These are phyloP conservation scores for Micractinium conductrix DNA, from an alignment of 139 green algal genomes.

Conservation along the genomic window DNA sequence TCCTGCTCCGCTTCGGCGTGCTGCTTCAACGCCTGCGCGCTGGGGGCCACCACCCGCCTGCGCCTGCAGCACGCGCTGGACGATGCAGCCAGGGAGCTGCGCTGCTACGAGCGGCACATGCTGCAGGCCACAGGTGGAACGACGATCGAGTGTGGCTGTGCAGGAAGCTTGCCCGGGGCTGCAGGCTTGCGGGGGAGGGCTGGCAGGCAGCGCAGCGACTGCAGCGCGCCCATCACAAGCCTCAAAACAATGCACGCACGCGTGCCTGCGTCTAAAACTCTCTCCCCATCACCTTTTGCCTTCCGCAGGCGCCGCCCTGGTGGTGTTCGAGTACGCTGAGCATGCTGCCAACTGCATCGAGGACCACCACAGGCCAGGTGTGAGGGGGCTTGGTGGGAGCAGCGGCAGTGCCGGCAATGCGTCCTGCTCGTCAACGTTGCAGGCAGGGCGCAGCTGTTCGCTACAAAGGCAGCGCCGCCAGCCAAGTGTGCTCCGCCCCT, in stretches of 20 bases:
- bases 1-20: slow-evolving; percentile 15
- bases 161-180: too few species aligned
- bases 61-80: slow-evolving; percentile 31
- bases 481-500: not conserved
- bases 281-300: not conserved
- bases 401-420: not conserved
- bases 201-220: too few species aligned
- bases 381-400: not conserved
- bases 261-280: too few species aligned
- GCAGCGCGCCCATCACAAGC: too few species aligned
- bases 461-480: not conserved
- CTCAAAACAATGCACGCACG: too few species aligned
- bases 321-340: slow-evolving; percentile 62
- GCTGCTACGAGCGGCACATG: slow-evolving; percentile 45
- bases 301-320: slow-evolving; percentile 47
- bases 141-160: too few species aligned
- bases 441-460: not conserved
- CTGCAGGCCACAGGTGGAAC: slow-evolving; percentile 51
- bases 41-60: slow-evolving; percentile 23
- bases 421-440: not conserved
- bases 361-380: slow-evolving; percentile 45
- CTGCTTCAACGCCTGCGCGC: slow-evolving; percentile 39
- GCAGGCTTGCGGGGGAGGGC: too few species aligned
- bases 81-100: slow-evolving; percentile 36
- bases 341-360: slow-evolving; percentile 48